phyloP scores from a whole-genome alignment of 148 eudicot species.

The Rhododendron mucronatum region DNA sequence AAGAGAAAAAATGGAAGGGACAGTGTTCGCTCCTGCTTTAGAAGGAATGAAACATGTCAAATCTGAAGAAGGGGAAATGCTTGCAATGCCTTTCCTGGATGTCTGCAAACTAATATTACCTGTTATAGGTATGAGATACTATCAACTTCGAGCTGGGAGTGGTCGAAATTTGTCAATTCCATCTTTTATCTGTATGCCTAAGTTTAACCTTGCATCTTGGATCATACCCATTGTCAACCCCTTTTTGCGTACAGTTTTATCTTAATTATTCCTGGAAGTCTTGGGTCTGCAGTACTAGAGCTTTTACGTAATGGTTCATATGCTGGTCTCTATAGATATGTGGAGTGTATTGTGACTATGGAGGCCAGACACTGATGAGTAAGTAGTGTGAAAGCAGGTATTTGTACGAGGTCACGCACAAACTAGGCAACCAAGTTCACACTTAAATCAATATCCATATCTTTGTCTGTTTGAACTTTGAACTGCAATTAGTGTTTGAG shows the following conservation, averaged over 20 bases:
- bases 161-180: not conserved
- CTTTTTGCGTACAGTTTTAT: not conserved
- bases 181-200: not conserved
- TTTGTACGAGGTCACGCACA: not conserved
- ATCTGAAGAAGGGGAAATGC: constrained; percentile 63
- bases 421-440: not conserved
- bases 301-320: not conserved
- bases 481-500: not conserved
- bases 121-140: constrained; percentile 46
- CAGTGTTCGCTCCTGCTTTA: constrained; percentile 54
- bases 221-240: not conserved
- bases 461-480: not conserved
- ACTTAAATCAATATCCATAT: not conserved
- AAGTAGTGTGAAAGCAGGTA: not conserved
- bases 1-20: constrained; percentile 51
- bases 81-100: constrained; percentile 68
- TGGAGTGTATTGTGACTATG: not conserved
- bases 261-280: not conserved
- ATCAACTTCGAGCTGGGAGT: not conserved
- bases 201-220: not conserved
- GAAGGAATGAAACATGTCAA: constrained; percentile 64
- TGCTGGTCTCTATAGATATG: not conserved
- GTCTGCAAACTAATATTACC: constrained; percentile 76
- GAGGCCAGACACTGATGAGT: not conserved
- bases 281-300: not conserved